Evolutionary conservation across 2,329 filamentous ascomycete species (phyloP).

Genomic region (Bipolaris sorokiniana): DNA sequence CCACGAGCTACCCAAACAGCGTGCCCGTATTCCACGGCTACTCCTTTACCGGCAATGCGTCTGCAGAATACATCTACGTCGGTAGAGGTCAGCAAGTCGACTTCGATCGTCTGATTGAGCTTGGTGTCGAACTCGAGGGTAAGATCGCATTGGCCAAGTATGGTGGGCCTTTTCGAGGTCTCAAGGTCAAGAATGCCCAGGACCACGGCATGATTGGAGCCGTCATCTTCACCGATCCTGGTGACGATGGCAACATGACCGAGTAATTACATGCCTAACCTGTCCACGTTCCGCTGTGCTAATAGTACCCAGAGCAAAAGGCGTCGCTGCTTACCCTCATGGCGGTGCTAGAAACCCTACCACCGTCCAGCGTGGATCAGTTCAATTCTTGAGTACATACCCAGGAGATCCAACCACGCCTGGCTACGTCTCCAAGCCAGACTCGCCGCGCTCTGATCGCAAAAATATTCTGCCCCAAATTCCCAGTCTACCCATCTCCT

Average conservation of each 20-base stretch:
- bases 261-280: conserved; percentile 23
- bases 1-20: conserved; percentile 48
- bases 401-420: conserved; percentile 50
- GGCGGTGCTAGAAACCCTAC: conserved; percentile 55
- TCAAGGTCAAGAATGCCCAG: conserved; percentile 58
- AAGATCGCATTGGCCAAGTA: conserved; percentile 58
- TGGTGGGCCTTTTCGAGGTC: conserved; percentile 53
- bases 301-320: conserved; percentile 43
- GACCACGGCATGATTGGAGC: conserved; percentile 53
- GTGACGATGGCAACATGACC: conserved; percentile 56
- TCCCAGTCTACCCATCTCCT: conserved; percentile 86
- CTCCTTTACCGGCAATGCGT: conserved; percentile 54
- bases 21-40: conserved; percentile 58
- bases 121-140: conserved; percentile 54
- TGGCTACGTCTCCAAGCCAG: conserved; percentile 82
- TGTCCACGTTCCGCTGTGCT: neutral
- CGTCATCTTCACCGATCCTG: conserved; percentile 56
- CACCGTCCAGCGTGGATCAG: conserved; percentile 55
- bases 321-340: conserved; percentile 51
- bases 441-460: conserved; percentile 72
- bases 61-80: conserved; percentile 57
- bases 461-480: conserved; percentile 72
- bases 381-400: conserved; percentile 67
- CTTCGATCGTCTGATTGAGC: conserved; percentile 51
- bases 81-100: conserved; percentile 53